Evolutionary conservation across 352 stramenopile genomes (phyloP).

Genomic region (Phytophthora ramorum): DNA sequence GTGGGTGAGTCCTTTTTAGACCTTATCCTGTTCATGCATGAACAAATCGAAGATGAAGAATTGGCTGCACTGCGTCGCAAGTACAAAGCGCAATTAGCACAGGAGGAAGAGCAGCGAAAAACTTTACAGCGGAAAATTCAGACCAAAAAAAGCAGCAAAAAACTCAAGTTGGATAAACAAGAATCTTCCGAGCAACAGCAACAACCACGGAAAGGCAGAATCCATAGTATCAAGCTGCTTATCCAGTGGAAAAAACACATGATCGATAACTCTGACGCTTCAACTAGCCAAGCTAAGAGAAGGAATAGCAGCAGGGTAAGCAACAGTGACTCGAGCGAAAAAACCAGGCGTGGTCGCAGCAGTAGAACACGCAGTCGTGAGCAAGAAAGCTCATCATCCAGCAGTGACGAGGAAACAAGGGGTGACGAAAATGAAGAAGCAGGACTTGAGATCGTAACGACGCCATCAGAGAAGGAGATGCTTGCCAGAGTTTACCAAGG

Average conservation of each 20-base stretch:
- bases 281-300: slow-evolving; percentile 24
- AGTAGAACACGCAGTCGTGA: slow-evolving; percentile 30
- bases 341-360: slow-evolving; percentile 21
- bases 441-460: slow-evolving; percentile 71
- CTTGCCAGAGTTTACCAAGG: slow-evolving; percentile 71
- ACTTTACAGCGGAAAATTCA: slow-evolving; percentile 54
- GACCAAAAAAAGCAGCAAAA: slow-evolving; percentile 47
- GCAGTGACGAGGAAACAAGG: slow-evolving; percentile 32
- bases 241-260: slow-evolving; percentile 76
- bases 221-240: slow-evolving; percentile 73
- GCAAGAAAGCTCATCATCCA: slow-evolving; percentile 25
- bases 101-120: slow-evolving; percentile 68
- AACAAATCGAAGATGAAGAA: slow-evolving; percentile 65
- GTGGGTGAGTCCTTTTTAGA: slow-evolving; percentile 79
- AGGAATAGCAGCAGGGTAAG: slow-evolving; percentile 31
- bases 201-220: slow-evolving; percentile 45
- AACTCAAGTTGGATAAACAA: slow-evolving; percentile 30
- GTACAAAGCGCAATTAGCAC: slow-evolving; percentile 65
- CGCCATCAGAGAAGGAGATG: slow-evolving; percentile 75
- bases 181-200: slow-evolving; percentile 31
- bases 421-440: slow-evolving; percentile 41
- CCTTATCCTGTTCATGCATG: slow-evolving; percentile 76
- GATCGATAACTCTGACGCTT: slow-evolving; percentile 12
- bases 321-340: slow-evolving; percentile 26
- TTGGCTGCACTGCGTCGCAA: slow-evolving; percentile 56